phyloP scores from a whole-genome alignment of 2,329 filamentous ascomycete genomes.

The Berkeleyomyces basicola region DNA sequence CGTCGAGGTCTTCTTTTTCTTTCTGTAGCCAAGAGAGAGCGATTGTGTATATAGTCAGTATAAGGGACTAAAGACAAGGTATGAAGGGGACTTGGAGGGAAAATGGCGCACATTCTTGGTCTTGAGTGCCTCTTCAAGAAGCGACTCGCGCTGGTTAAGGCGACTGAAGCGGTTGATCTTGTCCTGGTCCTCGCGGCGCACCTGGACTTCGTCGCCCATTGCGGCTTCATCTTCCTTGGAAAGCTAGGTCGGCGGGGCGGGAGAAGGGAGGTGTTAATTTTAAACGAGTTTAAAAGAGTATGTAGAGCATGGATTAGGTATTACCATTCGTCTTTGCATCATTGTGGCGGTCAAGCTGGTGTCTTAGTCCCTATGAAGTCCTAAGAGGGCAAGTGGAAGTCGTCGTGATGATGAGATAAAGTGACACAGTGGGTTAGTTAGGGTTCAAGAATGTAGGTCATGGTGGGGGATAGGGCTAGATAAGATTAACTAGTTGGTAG shows the following conservation, averaged over 20 bases:
- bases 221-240: constrained; percentile 82
- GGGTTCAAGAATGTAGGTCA: not conserved
- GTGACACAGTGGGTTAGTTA: not conserved
- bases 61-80: no score
- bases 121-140: constrained; percentile 65
- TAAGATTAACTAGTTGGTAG: not conserved
- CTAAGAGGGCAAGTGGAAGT: no score
- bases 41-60: not conserved
- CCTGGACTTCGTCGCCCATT: constrained; percentile 69
- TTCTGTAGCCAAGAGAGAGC: constrained; percentile 42
- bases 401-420: not conserved
- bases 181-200: constrained; percentile 92
- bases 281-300: not conserved
- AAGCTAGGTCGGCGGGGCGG: constrained; percentile 40
- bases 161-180: constrained; percentile 98
- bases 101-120: constrained; percentile 49
- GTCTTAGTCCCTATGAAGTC: not conserved
- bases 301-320: not conserved
- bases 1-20: constrained; percentile 95
- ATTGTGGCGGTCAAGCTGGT: constrained; percentile 25
- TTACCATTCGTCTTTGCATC: constrained; percentile 45
- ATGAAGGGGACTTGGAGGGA: accelerated
- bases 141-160: constrained; percentile 70
- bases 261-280: constrained; percentile 13
- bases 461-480: not conserved